These are phyloP conservation scores for Triglochin maritima DNA, from an alignment of 106 monocot species.

Conservation along the genomic window DNA sequence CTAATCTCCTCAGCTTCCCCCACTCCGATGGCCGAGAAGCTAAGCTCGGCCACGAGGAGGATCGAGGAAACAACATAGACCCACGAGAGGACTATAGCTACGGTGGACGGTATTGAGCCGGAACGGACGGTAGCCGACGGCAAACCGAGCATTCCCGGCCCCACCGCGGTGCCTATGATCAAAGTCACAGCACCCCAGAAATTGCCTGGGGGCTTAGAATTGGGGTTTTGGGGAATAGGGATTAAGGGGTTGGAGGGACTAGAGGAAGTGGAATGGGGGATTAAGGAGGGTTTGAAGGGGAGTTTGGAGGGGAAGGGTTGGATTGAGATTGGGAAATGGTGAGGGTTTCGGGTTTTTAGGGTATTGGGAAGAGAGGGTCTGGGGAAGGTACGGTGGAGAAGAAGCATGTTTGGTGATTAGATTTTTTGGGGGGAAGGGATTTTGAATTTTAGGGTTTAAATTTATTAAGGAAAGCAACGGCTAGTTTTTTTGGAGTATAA, in stretches of 20 bases:
- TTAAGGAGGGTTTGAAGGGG: neutral
- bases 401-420: too few relatives aligned
- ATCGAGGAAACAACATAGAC: constrained; percentile 75
- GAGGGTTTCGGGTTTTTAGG: constrained; percentile 1
- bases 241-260: neutral
- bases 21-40: constrained; percentile 39
- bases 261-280: neutral
- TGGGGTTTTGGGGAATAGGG: neutral
- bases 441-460: too few relatives aligned
- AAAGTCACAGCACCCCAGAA: constrained; percentile 55
- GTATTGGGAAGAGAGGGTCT: constrained; percentile 22
- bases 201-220: constrained; percentile 6
- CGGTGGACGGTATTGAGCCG: constrained; percentile 54
- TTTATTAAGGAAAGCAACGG: too few relatives aligned
- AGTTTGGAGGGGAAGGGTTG: neutral
- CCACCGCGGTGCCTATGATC: constrained; percentile 71
- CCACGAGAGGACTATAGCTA: constrained; percentile 61
- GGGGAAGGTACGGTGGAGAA: too few relatives aligned
- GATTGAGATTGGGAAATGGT: neutral
- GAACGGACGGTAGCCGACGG: constrained; percentile 56
- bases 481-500: too few relatives aligned
- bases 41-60: constrained; percentile 59
- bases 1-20: constrained; percentile 37
- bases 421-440: too few relatives aligned
- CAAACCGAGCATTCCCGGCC: constrained; percentile 75